These are phyloP conservation scores for Naganishia friedmannii DNA, from an alignment of 768 basidiomycete genomes.

Conservation along the genomic window DNA sequence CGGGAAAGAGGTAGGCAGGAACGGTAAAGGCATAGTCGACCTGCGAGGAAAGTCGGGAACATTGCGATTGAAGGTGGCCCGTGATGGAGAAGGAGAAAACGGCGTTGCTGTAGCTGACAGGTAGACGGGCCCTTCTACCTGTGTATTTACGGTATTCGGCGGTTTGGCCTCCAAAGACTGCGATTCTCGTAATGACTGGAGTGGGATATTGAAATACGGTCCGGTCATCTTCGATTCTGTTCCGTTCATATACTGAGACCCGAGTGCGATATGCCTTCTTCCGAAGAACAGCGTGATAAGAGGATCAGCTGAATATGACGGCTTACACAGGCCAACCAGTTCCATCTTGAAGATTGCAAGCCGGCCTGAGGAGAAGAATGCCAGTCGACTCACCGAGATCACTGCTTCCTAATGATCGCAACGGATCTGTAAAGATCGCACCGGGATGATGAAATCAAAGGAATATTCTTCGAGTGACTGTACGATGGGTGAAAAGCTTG, in stretches of 20 bases:
- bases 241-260: background rate
- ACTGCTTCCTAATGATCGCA: no score
- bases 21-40: conserved; percentile 16
- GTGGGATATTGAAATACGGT: conserved; percentile 7
- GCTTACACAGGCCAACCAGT: background rate
- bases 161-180: background rate
- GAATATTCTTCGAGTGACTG: no score
- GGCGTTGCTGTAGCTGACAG: background rate
- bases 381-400: no score
- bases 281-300: background rate
- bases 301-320: background rate
- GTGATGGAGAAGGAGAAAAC: conserved; percentile 9
- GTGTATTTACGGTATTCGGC: background rate
- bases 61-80: conserved; percentile 3
- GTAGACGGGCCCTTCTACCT: background rate
- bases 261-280: background rate
- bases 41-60: background rate
- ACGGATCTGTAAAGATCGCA: no score
- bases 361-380: no score
- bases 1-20: conserved; percentile 18
- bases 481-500: no score
- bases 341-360: no score
- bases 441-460: no score
- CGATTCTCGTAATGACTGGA: background rate
- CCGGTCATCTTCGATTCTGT: background rate